Percentiles rank a stretch among this genome's conserved stretches.
These are phyloP conservation scores for Spinellus fusiger DNA, from an alignment of 192 early-diverging fungal genomes.

Conservation along the genomic window DNA sequence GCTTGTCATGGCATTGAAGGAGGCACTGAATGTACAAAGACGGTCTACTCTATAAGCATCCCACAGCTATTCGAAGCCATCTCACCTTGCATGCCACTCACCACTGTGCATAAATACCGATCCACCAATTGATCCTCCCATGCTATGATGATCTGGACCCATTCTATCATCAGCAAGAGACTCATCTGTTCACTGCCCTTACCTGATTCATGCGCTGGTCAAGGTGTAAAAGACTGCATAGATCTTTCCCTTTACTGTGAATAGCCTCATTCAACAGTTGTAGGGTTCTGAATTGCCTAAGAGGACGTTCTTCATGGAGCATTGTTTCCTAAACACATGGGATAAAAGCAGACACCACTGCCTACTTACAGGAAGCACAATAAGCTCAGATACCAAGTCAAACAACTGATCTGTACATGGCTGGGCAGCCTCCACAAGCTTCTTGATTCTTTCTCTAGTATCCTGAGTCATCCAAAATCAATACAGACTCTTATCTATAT, in stretches of 20 bases:
- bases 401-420: no score
- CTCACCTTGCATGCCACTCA: constrained; percentile 10
- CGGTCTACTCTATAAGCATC: no score
- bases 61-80: no score
- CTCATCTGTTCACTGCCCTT: no score
- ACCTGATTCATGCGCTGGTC: no score
- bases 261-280: not conserved
- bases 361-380: constrained; percentile 43
- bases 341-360: not conserved
- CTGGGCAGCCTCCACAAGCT: no score
- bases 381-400: no score
- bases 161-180: constrained; percentile 8
- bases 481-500: no score
- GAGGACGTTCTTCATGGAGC: not conserved
- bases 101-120: constrained; percentile 3
- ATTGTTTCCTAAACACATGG: not conserved
- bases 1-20: not conserved
- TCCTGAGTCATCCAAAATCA: not conserved
- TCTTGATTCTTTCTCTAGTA: no score
- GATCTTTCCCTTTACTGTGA: no score
- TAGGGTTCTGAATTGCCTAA: constrained; percentile 1
- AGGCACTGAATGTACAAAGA: no score
- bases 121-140: constrained; percentile 21
- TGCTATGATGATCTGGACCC: not conserved
- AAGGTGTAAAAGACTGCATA: no score